Base-by-base conservation (phyloP, 495 filamentous ascomycete species). In the Aspergillus nidulans region DNA sequence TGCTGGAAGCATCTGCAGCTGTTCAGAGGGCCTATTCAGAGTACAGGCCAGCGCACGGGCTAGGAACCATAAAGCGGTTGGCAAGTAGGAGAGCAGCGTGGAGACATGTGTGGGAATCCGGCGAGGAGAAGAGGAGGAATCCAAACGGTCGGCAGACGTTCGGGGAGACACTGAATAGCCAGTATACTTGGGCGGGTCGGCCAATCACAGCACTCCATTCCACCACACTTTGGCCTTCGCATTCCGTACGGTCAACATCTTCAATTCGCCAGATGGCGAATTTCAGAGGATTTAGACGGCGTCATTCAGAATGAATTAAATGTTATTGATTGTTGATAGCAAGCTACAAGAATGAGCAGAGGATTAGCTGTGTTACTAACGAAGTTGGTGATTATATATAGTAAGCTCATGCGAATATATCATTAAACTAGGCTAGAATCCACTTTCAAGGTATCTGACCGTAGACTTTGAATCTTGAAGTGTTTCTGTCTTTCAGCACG, bases 131-230 rank as follows among this genome's bases (percentile, higher is more conserved):
- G 23, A 26, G 55, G 42, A 32, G 39, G 36, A 36, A 45, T 32
- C 23, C 36, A 50, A 38, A 26, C 32, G 32, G 51, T 16, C 45
- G 24, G 44, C 18, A 46, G 38, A 40, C 39, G 26, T 15, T 39
- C 9, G 26, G 32, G 32, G 45, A 36, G 44, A 39, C 19, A 42
- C 39, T 53, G 56, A 50, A 49, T 57, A 26, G 16, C 34, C 32
- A 15, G 45, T 50, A 53, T 55, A 49, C 25, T n/a, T n/a, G n/a
- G n/a, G 39, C 39, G 48, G 50, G n/a, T 53, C 49, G 18, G 28
- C 66, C 66, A 69, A 69, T 69, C 59, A 64, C 16, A 20, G 53
- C 32, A 23, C 52, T 50, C 23, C 9, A 38, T 64, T 60, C 51
- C 59, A 34, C 59, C 66, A 69, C 63, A 63, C 63, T 61, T 55